These are phyloP conservation scores for Debaryomyces castellii DNA, from an alignment of 805 yeast species.

Conservation along the genomic window DNA sequence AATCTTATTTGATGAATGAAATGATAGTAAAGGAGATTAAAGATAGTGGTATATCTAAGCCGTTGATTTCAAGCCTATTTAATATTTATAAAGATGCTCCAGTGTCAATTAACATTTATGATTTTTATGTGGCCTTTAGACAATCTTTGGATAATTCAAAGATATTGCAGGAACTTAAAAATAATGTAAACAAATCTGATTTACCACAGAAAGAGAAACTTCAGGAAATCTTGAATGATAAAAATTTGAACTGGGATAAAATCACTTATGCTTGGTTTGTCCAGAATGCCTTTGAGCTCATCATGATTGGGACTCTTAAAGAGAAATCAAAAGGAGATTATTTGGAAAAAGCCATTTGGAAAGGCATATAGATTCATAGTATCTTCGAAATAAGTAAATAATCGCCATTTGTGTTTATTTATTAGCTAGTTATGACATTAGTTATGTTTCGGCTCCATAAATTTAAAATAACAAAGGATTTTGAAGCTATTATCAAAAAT, in stretches of 20 bases:
- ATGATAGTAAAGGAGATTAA: constrained; percentile 7
- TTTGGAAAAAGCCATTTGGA: constrained; percentile 73
- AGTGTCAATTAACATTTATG: constrained; percentile 62
- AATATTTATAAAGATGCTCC: constrained; percentile 79
- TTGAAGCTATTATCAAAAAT: too few relatives aligned
- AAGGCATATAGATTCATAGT: constrained; percentile 44
- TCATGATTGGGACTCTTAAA: constrained; percentile 65
- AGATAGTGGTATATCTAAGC: constrained; percentile 22
- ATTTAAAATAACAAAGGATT: too few relatives aligned
- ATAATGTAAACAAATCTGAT: constrained; percentile 1
- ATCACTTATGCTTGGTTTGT: constrained; percentile 69
- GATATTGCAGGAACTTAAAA: constrained; percentile 16
- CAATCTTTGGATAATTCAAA: constrained; percentile 38
- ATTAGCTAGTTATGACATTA: too few relatives aligned
- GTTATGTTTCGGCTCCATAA: background rate
- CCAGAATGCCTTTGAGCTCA: constrained; percentile 70
- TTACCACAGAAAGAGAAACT: background rate
- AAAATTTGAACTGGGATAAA: constrained; percentile 57
- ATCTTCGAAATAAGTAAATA: background rate
- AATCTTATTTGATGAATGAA: constrained; percentile 18
- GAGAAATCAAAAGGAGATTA: constrained; percentile 63
- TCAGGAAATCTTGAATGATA: constrained; percentile 5
- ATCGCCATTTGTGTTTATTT: too few relatives aligned
- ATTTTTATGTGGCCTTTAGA: constrained; percentile 62
- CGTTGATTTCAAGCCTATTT: constrained; percentile 58